Conservation (phyloP, 371 early-diverging fungal genomes). For the Rhizopus stolonifer region DNA sequence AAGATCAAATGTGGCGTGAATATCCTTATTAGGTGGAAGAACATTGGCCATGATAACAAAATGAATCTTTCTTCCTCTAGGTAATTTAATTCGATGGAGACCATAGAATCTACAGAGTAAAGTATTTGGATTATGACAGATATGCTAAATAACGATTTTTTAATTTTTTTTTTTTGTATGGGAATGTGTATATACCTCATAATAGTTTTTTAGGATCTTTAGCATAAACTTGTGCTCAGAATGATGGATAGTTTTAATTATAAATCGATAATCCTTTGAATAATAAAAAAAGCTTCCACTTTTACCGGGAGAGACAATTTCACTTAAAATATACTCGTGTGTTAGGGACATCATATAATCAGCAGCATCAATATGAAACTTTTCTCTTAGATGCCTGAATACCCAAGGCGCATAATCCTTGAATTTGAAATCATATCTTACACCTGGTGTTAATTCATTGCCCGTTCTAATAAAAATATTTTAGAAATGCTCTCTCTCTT, state of each 20-base stretch:
- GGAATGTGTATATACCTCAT: conserved; percentile 55
- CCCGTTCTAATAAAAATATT: conserved; percentile 61
- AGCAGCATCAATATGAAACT: conserved; percentile 89
- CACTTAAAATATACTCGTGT: conserved; percentile 93
- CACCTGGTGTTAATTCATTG: conserved; percentile 91
- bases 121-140: conserved; percentile 90
- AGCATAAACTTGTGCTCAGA: conserved; percentile 92
- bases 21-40: conserved; percentile 93
- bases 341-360: conserved; percentile 95
- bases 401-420: conserved; percentile 98
- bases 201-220: conserved; percentile 83
- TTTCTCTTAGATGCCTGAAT: conserved; percentile 86
- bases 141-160: no score
- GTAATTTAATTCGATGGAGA: conserved; percentile 92
- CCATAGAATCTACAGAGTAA: conserved; percentile 92
- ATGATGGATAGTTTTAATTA: conserved; percentile 96
- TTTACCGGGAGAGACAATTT: conserved; percentile 94
- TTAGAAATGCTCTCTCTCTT: no score
- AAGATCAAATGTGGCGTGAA: conserved; percentile 93
- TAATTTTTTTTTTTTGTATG: no score
- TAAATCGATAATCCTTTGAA: conserved; percentile 95
- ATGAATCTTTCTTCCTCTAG: conserved; percentile 89
- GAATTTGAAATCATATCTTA: conserved; percentile 96
- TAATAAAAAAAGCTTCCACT: conserved; percentile 96
- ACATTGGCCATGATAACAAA: conserved; percentile 99